Base-by-base conservation (phyloP, 192 early-diverging fungal species). In the Mortierella hygrophila region DNA sequence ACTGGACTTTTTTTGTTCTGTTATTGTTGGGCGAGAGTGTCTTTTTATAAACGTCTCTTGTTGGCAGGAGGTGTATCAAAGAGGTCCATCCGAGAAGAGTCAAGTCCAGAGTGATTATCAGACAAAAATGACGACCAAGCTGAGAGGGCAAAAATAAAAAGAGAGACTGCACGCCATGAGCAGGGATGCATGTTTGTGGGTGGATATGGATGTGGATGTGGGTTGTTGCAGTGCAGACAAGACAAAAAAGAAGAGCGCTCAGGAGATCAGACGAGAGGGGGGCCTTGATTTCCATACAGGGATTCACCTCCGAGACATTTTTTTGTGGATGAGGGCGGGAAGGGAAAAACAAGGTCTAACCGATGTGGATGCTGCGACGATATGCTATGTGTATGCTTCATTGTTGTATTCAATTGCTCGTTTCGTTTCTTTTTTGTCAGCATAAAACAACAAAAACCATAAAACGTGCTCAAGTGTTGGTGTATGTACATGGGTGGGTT, bases 391-490 rank as follows among this genome's bases (percentile, higher is more conserved):
- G 18, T 20, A 4, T 52, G 15, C 18, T 52, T 52, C 18, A 52
- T 52, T 52, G 16, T 1, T 18, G 0, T 52, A 52, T 35, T 71
- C 70, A 23, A 23, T 41, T 42, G 38, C 37, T 40, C 37, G 44
- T 46, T 46, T 46, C 37, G 11, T 11, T 42, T 42, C 70, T 71
- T 71, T 38, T 42, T 71, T 71, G 70, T 42, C 21, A 71, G 70
- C 21, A 71, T 1, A 32, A 41, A 40, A 40, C 68, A 70, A 35
- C 3, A 23, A 21, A 23, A 38, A 18, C 5, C 29, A 68, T 37
- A 1, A 32, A 35, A 26, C 65, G 65, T 68, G 65, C 65, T 37
- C 35, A 37, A 35, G 32, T 32, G 63, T 37, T 29, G 32, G 65
- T 26, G 35, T 68, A 40, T 40, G 41, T 35, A 26, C 70, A 38